Evolutionary conservation across 2,329 filamentous ascomycete genomes (phyloP).

Genomic region (Capronia americana): DNA sequence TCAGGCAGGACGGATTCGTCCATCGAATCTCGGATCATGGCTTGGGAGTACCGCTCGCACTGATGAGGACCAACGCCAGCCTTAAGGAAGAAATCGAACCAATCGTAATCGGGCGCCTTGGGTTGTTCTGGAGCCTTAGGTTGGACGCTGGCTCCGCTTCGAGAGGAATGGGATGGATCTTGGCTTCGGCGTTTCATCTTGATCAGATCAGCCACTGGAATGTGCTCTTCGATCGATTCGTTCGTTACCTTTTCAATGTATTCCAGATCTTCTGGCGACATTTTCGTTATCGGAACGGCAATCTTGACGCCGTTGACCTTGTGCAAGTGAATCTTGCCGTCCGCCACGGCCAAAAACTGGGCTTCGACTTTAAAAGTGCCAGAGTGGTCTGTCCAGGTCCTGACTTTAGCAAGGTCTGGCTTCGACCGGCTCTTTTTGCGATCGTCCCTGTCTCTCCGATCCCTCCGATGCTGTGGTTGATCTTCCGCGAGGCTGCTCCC

Average conservation of each 20-base stretch:
- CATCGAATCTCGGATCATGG: constrained; percentile 91
- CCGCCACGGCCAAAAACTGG: constrained; percentile 90
- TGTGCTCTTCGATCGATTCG: constrained; percentile 86
- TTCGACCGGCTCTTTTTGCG: constrained; percentile 69
- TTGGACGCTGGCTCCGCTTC: constrained; percentile 47
- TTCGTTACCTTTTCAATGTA: constrained; percentile 91
- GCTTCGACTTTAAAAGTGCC: constrained; percentile 97
- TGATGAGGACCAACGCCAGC: constrained; percentile 91
- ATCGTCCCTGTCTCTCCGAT: constrained; percentile 64
- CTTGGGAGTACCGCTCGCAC: constrained; percentile 91
- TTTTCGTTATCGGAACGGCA: constrained; percentile 91
- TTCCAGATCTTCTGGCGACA: constrained; percentile 93
- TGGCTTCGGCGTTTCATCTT: constrained; percentile 56
- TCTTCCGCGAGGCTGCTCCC: constrained; percentile 76
- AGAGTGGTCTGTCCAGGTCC: constrained; percentile 93
- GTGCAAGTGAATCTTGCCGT: constrained; percentile 96
- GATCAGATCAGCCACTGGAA: constrained; percentile 81
- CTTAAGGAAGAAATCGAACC: constrained; percentile 97
- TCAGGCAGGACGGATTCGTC: constrained; percentile 91
- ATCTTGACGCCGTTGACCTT: constrained; percentile 99
- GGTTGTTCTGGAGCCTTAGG: constrained; percentile 34
- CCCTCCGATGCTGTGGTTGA: constrained; percentile 68
- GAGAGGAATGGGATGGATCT: constrained; percentile 49
- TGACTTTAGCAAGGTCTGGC: constrained; percentile 80
- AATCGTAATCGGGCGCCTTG: constrained; percentile 78